Base-by-base conservation (phyloP, 2,329 filamentous ascomycete species). In the Rutstroemia sp. region DNA sequence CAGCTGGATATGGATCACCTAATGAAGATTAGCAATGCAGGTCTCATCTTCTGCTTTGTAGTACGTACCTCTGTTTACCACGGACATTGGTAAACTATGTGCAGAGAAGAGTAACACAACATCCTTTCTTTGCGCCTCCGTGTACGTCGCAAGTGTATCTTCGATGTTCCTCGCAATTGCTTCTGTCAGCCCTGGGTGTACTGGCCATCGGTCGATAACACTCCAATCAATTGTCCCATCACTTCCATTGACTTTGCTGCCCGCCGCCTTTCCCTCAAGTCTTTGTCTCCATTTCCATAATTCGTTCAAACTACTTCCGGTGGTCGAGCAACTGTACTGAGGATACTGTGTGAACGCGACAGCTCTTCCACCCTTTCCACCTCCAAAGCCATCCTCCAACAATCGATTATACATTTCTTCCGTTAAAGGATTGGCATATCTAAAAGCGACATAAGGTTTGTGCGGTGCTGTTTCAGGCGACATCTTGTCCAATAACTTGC, bases 341-440 rank as follows among this genome's bases (percentile, higher is more conserved):
- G 94, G 94, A 67, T 99, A 99, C 73, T 99, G 94, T 27, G 92
- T 96, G 69, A 99, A 99, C 1, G 94, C 94, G 4, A 99, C 91
- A 1, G 95, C 94, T 57, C 94, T 82, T 3, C 92, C 92, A n/a
- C 92, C 92, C 59, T 84, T 89, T 4, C 92, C 92, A 53, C 85
- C 83, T 10, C 92, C 92, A 69, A 97, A 96, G 0, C 94, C 94
- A 70, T 99, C 94, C 7, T 83, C 84, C 23, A 99, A 75, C 61
- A 99, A 73, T 66, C 83, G 81, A 54, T 82, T 78, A 71, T 99
- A 97, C 83, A 92, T 96, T 64, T 95, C 84, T 74, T 97, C 94
- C 2, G 94, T 99, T 68, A 99, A 73, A 1, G 94, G 94, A 60
- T 92, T 80, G 14, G 95, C 92, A 69, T 99, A 99, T 60, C 94